Conservation (phyloP, 2,329 filamentous ascomycete genomes). For the Incumbomyces delicatus region DNA sequence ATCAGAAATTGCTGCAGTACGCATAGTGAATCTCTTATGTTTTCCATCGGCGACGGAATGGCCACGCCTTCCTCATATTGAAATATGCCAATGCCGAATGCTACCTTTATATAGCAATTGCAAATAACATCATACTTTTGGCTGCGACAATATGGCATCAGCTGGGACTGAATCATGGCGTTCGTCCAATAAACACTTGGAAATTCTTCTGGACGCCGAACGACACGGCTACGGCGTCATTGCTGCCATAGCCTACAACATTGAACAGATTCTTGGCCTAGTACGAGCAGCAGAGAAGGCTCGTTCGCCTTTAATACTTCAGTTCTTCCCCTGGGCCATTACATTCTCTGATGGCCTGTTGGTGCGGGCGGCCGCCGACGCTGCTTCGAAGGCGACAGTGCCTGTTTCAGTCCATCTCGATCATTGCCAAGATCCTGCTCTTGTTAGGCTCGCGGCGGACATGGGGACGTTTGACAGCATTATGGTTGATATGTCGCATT, state of each 20-base stretch:
- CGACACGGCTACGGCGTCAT: constrained; percentile 18
- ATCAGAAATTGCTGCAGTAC: too few species aligned
- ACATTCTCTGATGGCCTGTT: constrained; percentile 51
- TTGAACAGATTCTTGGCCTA: constrained; percentile 60
- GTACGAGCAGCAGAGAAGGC: constrained; percentile 60
- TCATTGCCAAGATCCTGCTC: constrained; percentile 54
- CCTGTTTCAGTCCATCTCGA: constrained; percentile 57
- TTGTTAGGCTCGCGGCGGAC: constrained; percentile 51
- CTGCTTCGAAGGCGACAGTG: constrained; percentile 47
- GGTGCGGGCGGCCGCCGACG: constrained; percentile 46
- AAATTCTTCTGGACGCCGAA: constrained; percentile 24
- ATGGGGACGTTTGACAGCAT: constrained; percentile 60
- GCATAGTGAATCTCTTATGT: too few species aligned
- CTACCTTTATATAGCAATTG: too few species aligned
- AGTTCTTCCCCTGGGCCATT: constrained; percentile 65
- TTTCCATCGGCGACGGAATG: too few species aligned
- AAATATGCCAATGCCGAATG: too few species aligned
- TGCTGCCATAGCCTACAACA: constrained; percentile 43
- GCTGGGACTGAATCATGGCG: not conserved
- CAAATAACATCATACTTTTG: too few species aligned
- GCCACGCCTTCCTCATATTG: too few species aligned
- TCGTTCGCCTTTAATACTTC: constrained; percentile 58
- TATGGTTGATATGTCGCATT: constrained; percentile 69
- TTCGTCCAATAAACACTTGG: constrained; percentile 21
- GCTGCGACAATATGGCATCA: too few species aligned